These are phyloP conservation scores for Mycena crocata DNA, from an alignment of 768 basidiomycete genomes.

Conservation along the genomic window DNA sequence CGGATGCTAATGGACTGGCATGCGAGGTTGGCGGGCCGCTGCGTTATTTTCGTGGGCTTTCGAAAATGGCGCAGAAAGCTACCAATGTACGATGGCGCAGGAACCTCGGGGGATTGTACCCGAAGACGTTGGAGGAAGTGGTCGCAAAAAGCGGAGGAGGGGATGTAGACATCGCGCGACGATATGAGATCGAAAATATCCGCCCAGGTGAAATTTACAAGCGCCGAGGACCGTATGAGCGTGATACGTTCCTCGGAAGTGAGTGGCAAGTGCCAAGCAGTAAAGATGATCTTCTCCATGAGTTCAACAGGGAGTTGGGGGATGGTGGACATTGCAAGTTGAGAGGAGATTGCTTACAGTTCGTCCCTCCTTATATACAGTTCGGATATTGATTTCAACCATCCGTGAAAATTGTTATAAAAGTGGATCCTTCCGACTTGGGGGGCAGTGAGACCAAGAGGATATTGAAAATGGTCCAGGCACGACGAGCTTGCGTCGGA, in stretches of 20 bases:
- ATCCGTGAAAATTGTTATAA: not conserved
- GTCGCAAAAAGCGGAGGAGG: slow-evolving; percentile 30
- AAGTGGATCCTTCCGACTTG: not conserved
- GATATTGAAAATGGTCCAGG: slow-evolving; percentile 8
- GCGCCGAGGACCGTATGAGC: slow-evolving; percentile 32
- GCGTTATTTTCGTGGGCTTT: not conserved
- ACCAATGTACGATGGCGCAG: not conserved
- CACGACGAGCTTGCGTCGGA: slow-evolving; percentile 20
- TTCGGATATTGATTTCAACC: not conserved
- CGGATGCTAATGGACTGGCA: slow-evolving; percentile 22
- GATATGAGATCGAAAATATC: slow-evolving; percentile 23
- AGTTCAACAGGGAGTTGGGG: slow-evolving; percentile 35
- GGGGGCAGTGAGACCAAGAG: slow-evolving; percentile 21
- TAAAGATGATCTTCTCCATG: slow-evolving; percentile 25
- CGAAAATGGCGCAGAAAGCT: not conserved
- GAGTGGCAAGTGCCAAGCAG: slow-evolving; percentile 31
- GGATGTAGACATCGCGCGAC: slow-evolving; percentile 35
- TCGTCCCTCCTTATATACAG: not conserved
- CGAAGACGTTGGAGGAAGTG: slow-evolving; percentile 17
- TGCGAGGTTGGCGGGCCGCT: slow-evolving; percentile 11
- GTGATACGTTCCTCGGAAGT: slow-evolving; percentile 27
- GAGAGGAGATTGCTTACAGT: not conserved
- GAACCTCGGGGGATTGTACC: not conserved
- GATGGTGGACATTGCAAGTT: not conserved
- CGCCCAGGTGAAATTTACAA: slow-evolving; percentile 36